Conservation (phyloP, 2,329 filamentous ascomycete species). For the Aciculosporium take region DNA sequence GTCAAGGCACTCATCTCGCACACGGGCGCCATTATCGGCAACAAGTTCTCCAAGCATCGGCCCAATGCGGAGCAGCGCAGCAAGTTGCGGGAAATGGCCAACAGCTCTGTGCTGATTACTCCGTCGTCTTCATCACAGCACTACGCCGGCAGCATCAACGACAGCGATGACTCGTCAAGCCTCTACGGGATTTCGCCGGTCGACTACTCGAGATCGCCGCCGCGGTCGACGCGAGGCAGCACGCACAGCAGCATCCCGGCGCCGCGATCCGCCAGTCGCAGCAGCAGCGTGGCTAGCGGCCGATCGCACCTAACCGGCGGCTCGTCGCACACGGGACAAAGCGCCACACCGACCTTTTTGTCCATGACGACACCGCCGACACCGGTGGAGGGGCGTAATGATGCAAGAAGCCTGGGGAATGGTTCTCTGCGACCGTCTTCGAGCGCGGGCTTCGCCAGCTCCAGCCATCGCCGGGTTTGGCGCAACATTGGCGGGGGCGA, state of each 20-base stretch:
- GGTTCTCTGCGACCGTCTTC: conserved; percentile 20
- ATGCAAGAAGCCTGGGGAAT: conserved; percentile 13
- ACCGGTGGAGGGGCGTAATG: conserved; percentile 18
- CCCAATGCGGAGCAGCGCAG: conserved; percentile 67
- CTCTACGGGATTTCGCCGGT: conserved; percentile 37
- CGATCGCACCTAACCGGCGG: conserved; percentile 26
- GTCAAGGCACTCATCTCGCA: conserved; percentile 90
- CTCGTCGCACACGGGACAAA: conserved; percentile 13
- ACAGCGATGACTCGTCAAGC: conserved; percentile 44
- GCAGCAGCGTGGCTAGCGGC: conserved; percentile 37
- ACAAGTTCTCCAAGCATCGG: conserved; percentile 85
- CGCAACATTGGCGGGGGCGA: conserved; percentile 9
- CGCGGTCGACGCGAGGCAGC: conserved; percentile 34
- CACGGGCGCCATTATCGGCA: conserved; percentile 89
- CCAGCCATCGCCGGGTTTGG: conserved; percentile 9
- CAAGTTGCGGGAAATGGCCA: conserved; percentile 72
- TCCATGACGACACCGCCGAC: conserved; percentile 33
- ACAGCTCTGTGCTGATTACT: conserved; percentile 50
- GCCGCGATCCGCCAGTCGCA: conserved; percentile 32
- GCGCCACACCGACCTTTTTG: conserved; percentile 27
- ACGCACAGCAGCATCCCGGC: conserved; percentile 33
- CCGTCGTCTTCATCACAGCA: conserved; percentile 23
- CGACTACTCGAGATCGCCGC: conserved; percentile 45
- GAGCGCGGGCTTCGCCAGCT: conserved; percentile 16
- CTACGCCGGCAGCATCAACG: conserved; percentile 29